A percentile compares a stretch with the other conserved stretches of the same genome.
These are phyloP conservation scores for Bauhinia variegata DNA, from an alignment of 306 rosid genomes.

Conservation along the genomic window DNA sequence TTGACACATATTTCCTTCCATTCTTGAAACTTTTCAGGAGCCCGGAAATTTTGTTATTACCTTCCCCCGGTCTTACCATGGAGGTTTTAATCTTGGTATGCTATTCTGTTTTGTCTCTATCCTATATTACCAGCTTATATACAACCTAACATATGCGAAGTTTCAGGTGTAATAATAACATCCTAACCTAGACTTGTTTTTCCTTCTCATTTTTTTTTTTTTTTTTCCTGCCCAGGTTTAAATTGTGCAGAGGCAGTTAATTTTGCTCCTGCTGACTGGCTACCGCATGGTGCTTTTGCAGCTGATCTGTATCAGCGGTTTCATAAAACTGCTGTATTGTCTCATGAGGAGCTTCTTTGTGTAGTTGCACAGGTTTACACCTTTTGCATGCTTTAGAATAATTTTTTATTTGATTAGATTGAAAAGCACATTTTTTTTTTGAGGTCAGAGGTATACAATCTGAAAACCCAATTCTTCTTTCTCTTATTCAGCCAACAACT, in stretches of 20 bases:
- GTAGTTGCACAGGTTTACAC: constrained; percentile 81
- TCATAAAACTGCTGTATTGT: constrained; percentile 85
- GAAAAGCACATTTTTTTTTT: neutral
- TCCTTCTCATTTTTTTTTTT: constrained; percentile 9
- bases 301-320: constrained; percentile 86
- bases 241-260: constrained; percentile 99
- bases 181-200: constrained; percentile 29
- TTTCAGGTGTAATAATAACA: constrained; percentile 10
- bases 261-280: constrained; percentile 99
- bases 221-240: constrained; percentile 66
- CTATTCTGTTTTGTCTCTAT: constrained; percentile 33
- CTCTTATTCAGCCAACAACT: too few relatives aligned
- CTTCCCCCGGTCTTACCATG: constrained; percentile 95
- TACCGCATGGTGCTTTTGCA: constrained; percentile 93
- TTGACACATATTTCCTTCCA: constrained; percentile 29
- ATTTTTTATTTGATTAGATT: constrained; percentile 24
- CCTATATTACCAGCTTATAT: constrained; percentile 29
- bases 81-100: constrained; percentile 97
- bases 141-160: constrained; percentile 20
- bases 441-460: too few relatives aligned
- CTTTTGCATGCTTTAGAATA: constrained; percentile 21
- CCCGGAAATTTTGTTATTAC: constrained; percentile 98
- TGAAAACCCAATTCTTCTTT: too few relatives aligned
- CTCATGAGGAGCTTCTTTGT: constrained; percentile 96
- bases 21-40: constrained; percentile 65